Conservation (phyloP, 2,329 filamentous ascomycete species). For the Microdochium bolleyi region DNA sequence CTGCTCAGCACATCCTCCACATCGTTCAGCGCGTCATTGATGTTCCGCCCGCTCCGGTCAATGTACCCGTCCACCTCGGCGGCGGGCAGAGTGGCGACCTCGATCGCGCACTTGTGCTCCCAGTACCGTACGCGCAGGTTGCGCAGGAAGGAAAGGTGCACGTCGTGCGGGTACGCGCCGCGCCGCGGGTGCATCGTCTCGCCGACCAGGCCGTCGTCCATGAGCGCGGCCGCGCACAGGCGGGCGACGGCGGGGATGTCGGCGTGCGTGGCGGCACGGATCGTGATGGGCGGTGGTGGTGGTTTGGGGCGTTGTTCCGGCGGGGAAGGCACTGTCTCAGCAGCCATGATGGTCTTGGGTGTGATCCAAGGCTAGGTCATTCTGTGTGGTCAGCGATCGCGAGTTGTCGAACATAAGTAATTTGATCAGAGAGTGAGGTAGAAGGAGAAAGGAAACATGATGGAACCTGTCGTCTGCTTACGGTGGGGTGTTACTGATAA, state of each 20-base stretch:
- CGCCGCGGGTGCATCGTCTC: background rate
- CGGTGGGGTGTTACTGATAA: too few species aligned
- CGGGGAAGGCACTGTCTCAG: too few species aligned
- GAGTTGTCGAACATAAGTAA: too few species aligned
- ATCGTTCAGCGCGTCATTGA: background rate
- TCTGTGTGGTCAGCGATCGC: too few species aligned
- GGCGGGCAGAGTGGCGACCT: background rate
- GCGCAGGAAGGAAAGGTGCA: background rate
- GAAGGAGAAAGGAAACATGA: too few species aligned
- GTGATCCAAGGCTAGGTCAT: too few species aligned
- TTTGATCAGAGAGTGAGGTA: too few species aligned
- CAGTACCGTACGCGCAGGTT: background rate
- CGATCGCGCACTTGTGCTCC: background rate
- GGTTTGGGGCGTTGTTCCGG: background rate
- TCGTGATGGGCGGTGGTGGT: background rate
- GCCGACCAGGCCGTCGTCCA: background rate
- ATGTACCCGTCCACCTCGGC: background rate
- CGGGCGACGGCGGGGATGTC: background rate
- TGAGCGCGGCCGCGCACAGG: background rate
- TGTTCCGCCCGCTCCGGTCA: background rate
- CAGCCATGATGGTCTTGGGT: too few species aligned
- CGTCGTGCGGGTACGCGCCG: background rate
- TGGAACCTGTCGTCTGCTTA: too few species aligned
- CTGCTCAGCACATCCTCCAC: background rate
- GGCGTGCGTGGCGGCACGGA: background rate